A percentile compares a stretch with the other conserved stretches of the same genome.
Evolutionary conservation across 129 eudicot species (phyloP).

Genomic region (Flaveria trinervia): DNA sequence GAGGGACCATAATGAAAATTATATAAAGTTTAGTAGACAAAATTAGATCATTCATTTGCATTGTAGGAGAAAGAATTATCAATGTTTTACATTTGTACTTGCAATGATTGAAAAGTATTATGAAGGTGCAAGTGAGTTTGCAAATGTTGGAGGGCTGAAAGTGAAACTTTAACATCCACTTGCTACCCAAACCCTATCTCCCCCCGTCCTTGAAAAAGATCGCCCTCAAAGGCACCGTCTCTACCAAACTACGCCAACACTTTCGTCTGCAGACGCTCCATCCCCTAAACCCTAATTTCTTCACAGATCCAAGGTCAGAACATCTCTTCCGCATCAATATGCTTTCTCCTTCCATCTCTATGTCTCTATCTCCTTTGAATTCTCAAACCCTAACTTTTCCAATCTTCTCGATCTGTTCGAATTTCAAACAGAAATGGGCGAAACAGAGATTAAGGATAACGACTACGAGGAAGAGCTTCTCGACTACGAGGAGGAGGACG

Average conservation of each 20-base stretch:
- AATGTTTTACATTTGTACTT: no score
- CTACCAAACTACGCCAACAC: slow-evolving; percentile 27
- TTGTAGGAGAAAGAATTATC: no score
- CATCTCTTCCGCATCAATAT: slow-evolving; percentile 1
- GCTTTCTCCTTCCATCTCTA: background rate
- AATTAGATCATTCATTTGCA: no score
- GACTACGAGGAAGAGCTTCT: slow-evolving; percentile 98
- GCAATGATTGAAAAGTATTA: background rate
- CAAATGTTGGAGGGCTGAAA: slow-evolving; percentile 10
- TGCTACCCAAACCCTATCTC: slow-evolving; percentile 41
- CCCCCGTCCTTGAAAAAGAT: slow-evolving; percentile 26
- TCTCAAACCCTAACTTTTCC: slow-evolving; percentile 13
- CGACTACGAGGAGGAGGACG: slow-evolving; percentile 97
- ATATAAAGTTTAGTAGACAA: no score
- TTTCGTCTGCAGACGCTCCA: slow-evolving; percentile 53
- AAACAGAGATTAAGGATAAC: slow-evolving; percentile 79
- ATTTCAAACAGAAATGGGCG: slow-evolving; percentile 57
- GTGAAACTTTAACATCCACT: background rate
- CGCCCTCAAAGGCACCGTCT: background rate
- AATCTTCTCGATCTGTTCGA: slow-evolving; percentile 23
- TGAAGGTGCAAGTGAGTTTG: background rate
- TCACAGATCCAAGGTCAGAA: slow-evolving; percentile 42
- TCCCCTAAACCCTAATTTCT: slow-evolving; percentile 43
- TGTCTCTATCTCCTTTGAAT: slow-evolving; percentile 18
- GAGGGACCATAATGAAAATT: no score